Base-by-base conservation (phyloP, 1,139 yeast species). In the Sugiyamaella pinicola region DNA sequence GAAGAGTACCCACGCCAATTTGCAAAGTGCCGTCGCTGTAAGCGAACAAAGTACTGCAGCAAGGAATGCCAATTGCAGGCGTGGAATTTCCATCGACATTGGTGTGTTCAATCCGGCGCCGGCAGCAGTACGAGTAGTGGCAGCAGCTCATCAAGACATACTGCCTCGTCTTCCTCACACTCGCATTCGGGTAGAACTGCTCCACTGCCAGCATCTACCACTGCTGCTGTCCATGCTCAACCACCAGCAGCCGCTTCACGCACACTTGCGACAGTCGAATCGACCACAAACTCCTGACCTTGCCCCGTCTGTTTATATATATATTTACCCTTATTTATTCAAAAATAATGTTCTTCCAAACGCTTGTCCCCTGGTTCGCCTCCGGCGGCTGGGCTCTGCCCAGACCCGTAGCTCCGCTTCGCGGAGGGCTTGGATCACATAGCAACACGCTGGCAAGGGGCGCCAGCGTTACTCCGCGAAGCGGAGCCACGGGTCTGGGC, bases 11-110 rank as follows among this genome's bases (percentile, higher is more conserved):
- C 96, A 10, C 79, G 95, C 46, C 95, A 91, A 68, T 93, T 91
- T 73, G 95, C 96, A 58, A 93, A 93, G 70, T 93, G 99, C 69
- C 79, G 96, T 55, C 79, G 96, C 51, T 93, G 99, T 71, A 89
- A 91, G 69, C 75, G 98, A 55, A 90, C 99, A 1, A 93, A 93
- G 72, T 93, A 93, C 69, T 93, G 99, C 67, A 85, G 96, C 13
- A 81, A 93, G 61, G 91, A 85, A 51, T 93, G 99, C 69, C 99
- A 93, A 70, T 79, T 89, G 67, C 80, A 79, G 58, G 95, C 97
- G 0, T 93, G 99, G 99, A 80, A 81, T 19, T 87, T 85, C 66
- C 99, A 93, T 72, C 80, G 95, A 58, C 88, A 89, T 67, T 93
- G 99, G 99, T 93, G 99, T 69, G 79, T 82, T 48, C 51, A 31